A percentile compares a stretch with the other conserved stretches of the same genome.
Conservation (phyloP, 345 rosid genomes). For the Salix exigua region DNA sequence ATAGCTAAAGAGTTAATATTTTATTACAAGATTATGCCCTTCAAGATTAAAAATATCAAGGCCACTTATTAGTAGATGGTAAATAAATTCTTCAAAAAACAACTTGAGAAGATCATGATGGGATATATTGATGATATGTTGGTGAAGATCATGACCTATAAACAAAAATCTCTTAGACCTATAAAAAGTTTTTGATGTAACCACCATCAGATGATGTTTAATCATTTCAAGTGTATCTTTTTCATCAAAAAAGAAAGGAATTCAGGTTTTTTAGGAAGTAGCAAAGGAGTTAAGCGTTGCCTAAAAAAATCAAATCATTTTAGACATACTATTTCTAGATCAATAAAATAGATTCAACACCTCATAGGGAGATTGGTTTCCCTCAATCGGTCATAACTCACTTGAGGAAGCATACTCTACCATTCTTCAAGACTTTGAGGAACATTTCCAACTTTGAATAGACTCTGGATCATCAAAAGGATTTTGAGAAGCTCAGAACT, state of each 20-base stretch:
- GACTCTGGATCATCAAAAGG: neutral
- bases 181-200: no score
- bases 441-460: no score
- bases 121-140: neutral
- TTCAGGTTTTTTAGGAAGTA: neutral
- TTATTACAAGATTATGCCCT: no score
- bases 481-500: neutral
- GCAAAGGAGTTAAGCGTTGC: neutral
- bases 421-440: neutral
- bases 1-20: neutral
- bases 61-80: neutral
- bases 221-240: neutral
- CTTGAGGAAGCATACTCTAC: neutral
- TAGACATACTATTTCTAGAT: neutral
- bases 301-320: neutral
- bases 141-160: neutral
- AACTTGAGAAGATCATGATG: no score
- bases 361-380: neutral
- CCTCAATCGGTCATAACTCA: neutral
- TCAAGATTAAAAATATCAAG: neutral
- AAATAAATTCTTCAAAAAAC: neutral
- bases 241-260: neutral
- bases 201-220: neutral
- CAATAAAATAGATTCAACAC: neutral
- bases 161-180: neutral